phyloP scores from a whole-genome alignment of 2,329 filamentous ascomycete genomes.

The Daldinia sp. region DNA sequence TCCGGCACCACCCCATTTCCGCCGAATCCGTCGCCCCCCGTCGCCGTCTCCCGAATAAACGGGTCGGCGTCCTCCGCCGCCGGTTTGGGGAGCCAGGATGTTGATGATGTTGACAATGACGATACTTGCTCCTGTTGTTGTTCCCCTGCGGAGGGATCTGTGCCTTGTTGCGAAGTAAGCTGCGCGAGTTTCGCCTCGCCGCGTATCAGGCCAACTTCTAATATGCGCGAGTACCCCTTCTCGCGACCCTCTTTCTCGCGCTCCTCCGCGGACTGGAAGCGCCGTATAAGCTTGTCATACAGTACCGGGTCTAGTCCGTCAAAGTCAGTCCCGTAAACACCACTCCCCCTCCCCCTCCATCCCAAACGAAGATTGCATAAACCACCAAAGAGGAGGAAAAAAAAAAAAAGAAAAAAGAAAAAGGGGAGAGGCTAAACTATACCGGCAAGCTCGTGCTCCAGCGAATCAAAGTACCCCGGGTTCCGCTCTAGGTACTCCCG shows the following conservation, averaged over 20 bases:
- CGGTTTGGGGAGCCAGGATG: slow-evolving; percentile 33
- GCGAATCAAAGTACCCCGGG: slow-evolving; percentile 74
- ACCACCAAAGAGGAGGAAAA: background rate
- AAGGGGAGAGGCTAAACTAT: slow-evolving; percentile 29
- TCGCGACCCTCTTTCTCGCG: slow-evolving; percentile 77
- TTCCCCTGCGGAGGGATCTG: background rate
- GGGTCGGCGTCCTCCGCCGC: slow-evolving; percentile 39
- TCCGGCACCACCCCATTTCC: slow-evolving; percentile 66
- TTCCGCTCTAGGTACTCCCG: slow-evolving; percentile 80
- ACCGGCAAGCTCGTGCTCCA: slow-evolving; percentile 69
- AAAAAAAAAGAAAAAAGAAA: slow-evolving; percentile 2
- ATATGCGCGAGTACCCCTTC: slow-evolving; percentile 82
- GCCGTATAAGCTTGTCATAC: slow-evolving; percentile 83
- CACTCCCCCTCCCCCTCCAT: no score
- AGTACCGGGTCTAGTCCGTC: slow-evolving; percentile 74
- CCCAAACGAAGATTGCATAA: background rate
- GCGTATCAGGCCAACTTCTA: slow-evolving; percentile 81
- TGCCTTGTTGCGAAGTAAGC: slow-evolving; percentile 14
- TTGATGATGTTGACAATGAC: no score
- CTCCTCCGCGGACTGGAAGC: slow-evolving; percentile 79
- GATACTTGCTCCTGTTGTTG: background rate
- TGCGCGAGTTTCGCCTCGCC: slow-evolving; percentile 77
- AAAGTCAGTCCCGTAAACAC: background rate
- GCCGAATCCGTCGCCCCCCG: slow-evolving; percentile 57
- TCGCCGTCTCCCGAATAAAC: slow-evolving; percentile 44